phyloP scores from a whole-genome alignment of 2,329 filamentous ascomycete species.

The Lomentospora prolificans region DNA sequence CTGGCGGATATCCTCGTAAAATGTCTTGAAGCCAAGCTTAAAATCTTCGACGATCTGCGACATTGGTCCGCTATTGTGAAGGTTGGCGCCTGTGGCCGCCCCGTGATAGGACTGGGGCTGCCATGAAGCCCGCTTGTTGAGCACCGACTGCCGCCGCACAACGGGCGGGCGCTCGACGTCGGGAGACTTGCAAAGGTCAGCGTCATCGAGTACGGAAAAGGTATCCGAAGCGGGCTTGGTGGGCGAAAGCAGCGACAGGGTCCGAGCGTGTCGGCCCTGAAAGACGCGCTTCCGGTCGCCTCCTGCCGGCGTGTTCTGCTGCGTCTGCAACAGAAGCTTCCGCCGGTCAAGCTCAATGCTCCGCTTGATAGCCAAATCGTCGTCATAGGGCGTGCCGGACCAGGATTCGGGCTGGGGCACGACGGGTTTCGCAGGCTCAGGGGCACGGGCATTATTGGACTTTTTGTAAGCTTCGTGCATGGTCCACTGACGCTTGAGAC shows the following conservation, averaged over 20 bases:
- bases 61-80: constrained; percentile 28
- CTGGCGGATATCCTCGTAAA: constrained; percentile 89
- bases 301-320: constrained; percentile 24
- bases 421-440: constrained; percentile 5
- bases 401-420: constrained; percentile 13
- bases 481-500: constrained; percentile 77
- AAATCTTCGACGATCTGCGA: constrained; percentile 86
- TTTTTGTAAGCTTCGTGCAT: constrained; percentile 68
- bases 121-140: constrained; percentile 51
- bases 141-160: constrained; percentile 21
- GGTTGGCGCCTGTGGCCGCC: constrained; percentile 1
- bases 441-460: constrained; percentile 34
- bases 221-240: constrained; percentile 31
- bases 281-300: constrained; percentile 53
- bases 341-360: constrained; percentile 62
- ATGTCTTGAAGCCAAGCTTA: constrained; percentile 82
- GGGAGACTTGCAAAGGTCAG: constrained; percentile 32
- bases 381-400: constrained; percentile 22
- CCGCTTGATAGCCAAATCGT: constrained; percentile 27
- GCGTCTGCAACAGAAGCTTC: constrained; percentile 42
- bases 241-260: constrained; percentile 75
- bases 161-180: constrained; percentile 19
- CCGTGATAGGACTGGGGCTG: constrained; percentile 36
- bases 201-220: constrained; percentile 24
- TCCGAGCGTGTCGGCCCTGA: constrained; percentile 51